These are phyloP conservation scores for Micromonas commoda DNA, from an alignment of 139 green algal genomes.

Conservation along the genomic window DNA sequence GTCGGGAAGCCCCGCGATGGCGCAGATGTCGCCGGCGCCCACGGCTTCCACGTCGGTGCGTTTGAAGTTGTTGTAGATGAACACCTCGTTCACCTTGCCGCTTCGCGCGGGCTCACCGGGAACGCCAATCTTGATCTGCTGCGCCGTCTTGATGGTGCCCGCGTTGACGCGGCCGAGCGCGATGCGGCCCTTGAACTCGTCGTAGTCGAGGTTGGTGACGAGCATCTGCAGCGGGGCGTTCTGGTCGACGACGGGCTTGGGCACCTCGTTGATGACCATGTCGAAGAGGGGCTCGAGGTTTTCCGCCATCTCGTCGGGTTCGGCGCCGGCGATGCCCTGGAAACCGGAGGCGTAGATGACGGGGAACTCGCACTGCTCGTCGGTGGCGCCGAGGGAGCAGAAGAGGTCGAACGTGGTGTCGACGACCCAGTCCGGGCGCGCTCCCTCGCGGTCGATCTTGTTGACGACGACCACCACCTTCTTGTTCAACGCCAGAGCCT, in stretches of 20 bases:
- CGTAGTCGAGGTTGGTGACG: constrained; percentile 89
- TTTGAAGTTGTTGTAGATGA: constrained; percentile 95
- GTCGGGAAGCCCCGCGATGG: constrained; percentile 63
- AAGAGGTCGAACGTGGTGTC: constrained; percentile 91
- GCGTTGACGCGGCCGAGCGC: constrained; percentile 75
- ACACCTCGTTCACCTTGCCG: constrained; percentile 81
- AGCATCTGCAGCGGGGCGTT: constrained; percentile 85
- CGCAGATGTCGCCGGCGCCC: constrained; percentile 86
- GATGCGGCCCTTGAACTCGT: constrained; percentile 93
- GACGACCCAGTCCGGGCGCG: constrained; percentile 43
- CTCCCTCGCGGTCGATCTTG: constrained; percentile 82
- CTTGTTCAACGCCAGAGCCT: constrained; percentile 88
- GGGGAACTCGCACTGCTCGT: constrained; percentile 94
- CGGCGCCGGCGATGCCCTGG: constrained; percentile 75
- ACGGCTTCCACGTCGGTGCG: constrained; percentile 51
- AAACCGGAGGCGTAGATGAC: constrained; percentile 90
- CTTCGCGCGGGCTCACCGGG: constrained; percentile 32
- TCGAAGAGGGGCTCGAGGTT: constrained; percentile 92
- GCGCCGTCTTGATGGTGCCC: constrained; percentile 63
- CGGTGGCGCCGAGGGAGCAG: constrained; percentile 82
- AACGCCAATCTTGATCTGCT: constrained; percentile 39
- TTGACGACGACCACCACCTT: constrained; percentile 98
- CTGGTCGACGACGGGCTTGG: constrained; percentile 54
- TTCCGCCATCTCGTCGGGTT: constrained; percentile 57
- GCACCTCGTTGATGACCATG: constrained; percentile 70